Percentiles rank a stretch among this genome's conserved stretches.
Evolutionary conservation across 2,329 filamentous ascomycete genomes (phyloP).

Genomic region (Cladosporium sp.): DNA sequence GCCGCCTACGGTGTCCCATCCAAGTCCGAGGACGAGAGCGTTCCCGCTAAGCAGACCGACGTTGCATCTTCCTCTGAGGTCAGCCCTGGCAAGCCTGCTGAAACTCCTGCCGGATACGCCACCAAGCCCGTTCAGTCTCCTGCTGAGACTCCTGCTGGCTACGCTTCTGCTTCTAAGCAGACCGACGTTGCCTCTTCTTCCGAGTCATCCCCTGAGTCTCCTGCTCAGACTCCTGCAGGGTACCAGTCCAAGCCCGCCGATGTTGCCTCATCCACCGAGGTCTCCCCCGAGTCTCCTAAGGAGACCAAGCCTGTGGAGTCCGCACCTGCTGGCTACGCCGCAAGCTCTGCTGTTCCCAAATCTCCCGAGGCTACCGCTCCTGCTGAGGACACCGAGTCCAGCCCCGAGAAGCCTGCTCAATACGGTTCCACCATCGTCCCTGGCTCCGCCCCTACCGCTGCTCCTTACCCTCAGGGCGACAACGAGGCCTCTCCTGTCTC

Average conservation of each 20-base stretch:
- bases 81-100: background rate
- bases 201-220: background rate
- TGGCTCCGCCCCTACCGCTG: conserved; percentile 41
- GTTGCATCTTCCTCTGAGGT: conserved; percentile 1
- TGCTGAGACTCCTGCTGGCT: background rate
- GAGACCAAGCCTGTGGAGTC: background rate
- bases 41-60: background rate
- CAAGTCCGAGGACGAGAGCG: background rate
- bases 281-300: background rate
- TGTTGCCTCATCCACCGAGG: background rate
- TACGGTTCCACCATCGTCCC: conserved; percentile 41
- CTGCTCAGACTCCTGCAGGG: background rate
- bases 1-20: conserved; percentile 5
- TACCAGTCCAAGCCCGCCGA: conserved; percentile 6
- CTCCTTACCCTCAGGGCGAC: conserved; percentile 29
- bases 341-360: background rate
- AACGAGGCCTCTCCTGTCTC: background rate
- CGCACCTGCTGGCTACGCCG: background rate
- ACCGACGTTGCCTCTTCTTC: background rate
- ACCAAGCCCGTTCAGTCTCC: background rate
- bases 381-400: background rate
- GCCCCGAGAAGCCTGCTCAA: conserved; percentile 3
- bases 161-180: background rate
- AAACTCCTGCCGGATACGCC: conserved; percentile 11
- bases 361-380: conserved; percentile 17